These are phyloP conservation scores for Macadamia integrifolia DNA, from an alignment of 164 flowering plant species.

Conservation along the genomic window DNA sequence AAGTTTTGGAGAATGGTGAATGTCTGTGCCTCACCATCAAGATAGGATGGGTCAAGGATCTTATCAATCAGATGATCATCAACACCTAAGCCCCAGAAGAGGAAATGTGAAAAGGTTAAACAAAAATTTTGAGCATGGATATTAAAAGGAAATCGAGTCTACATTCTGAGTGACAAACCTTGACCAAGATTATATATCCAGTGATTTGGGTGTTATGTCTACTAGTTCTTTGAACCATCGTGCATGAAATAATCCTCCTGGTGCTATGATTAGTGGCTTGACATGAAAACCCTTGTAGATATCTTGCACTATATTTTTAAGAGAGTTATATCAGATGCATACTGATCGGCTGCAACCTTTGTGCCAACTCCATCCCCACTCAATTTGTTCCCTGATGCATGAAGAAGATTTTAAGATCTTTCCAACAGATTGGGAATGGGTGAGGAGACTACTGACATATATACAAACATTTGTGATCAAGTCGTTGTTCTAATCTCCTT, in stretches of 20 bases:
- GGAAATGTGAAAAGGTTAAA: constrained; percentile 2
- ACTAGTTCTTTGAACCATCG: constrained; percentile 50
- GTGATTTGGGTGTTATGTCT: constrained; percentile 23
- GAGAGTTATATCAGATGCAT: constrained; percentile 40
- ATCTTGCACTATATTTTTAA: constrained; percentile 35
- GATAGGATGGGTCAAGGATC: constrained; percentile 81
- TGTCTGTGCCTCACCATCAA: constrained; percentile 47
- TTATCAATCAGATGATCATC: constrained; percentile 63
- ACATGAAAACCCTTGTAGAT: constrained; percentile 28
- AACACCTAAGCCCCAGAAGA: constrained; percentile 35
- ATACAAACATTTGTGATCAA: too few species aligned
- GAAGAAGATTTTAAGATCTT: neutral
- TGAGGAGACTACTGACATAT: too few species aligned
- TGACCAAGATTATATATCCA: constrained; percentile 77
- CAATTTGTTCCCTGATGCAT: constrained; percentile 59
- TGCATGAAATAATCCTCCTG: constrained; percentile 64
- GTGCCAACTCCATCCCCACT: constrained; percentile 63
- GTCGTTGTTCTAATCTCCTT: too few species aligned
- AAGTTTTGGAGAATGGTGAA: constrained; percentile 41
- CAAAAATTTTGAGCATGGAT: neutral
- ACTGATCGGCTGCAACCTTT: constrained; percentile 50
- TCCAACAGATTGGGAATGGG: too few species aligned
- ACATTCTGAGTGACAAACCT: constrained; percentile 31
- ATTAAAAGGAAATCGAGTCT: neutral
- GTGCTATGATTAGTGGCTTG: constrained; percentile 54